A percentile compares a stretch with the other conserved stretches of the same genome.
phyloP scores from a whole-genome alignment of 371 early-diverging fungal genomes.

The Circinella umbellata region DNA sequence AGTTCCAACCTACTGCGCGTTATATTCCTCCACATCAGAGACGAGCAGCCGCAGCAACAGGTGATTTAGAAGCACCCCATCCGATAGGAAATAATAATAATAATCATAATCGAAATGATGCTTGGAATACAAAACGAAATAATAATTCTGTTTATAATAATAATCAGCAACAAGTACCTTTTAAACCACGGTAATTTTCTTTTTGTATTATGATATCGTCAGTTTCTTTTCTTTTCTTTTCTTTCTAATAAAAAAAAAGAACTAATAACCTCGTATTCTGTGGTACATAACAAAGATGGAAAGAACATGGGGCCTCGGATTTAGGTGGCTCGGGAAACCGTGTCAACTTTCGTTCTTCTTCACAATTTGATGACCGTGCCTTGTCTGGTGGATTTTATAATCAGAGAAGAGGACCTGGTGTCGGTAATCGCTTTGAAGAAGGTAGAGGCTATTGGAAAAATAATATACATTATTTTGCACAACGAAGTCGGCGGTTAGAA shows the following conservation, averaged over 20 bases:
- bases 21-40: constrained; percentile 5
- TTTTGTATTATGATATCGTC: too few species aligned
- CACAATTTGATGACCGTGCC: constrained; percentile 31
- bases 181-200: not conserved
- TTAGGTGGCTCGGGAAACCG: not conserved
- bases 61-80: not conserved
- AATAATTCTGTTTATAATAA: not conserved
- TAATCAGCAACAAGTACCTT: not conserved
- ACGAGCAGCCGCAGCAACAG: constrained; percentile 1
- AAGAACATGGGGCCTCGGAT: constrained; percentile 7
- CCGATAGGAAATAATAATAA: not conserved
- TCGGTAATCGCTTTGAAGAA: constrained; percentile 57
- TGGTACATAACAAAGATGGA: not conserved
- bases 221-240: too few species aligned
- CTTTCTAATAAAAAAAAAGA: too few species aligned
- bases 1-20: not conserved
- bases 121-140: constrained; percentile 1
- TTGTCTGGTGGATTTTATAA: constrained; percentile 38
- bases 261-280: not conserved
- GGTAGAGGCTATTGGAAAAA: constrained; percentile 70
- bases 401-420: constrained; percentile 47
- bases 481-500: constrained; percentile 78
- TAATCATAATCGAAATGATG: not conserved
- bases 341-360: not conserved
- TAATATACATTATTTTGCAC: constrained; percentile 73